Evolutionary conservation across 2,329 filamentous ascomycete genomes (phyloP), one percentile per base, ranked within the genome.

Genomic region (Monosporascus sp.): DNA sequence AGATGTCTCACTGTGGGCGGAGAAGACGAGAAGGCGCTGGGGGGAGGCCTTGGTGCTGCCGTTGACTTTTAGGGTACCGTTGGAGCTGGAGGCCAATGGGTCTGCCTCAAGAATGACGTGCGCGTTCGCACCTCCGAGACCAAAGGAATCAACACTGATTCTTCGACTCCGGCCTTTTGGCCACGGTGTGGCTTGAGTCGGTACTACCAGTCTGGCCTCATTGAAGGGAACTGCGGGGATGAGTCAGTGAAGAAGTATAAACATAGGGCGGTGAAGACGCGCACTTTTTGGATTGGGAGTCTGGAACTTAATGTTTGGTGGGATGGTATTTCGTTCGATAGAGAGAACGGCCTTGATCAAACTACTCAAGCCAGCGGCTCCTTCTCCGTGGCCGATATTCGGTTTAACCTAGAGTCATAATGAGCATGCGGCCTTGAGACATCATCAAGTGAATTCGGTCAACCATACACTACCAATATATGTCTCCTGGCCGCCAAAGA

Each of bases 341-440:
- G 69, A 67, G 9, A 78, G 49, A 1, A 73, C 60, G 14, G 64
- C 63, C 52, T 80, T 80, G 18, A 80, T 68, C 2, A 80, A 20
- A 0, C 66, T 66, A 0, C 68, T 66, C 0, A 80, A 48, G 0
- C 75, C 78, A 1, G 71, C 69, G 0, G 75, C 73, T 0, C 68
- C 71, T 57, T 78, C 77, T 0, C 62, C 59, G 54, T 81, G 78
- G 0, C 77, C 77, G 3, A 69, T 17, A 41, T 68, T 70, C 17
- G 67, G 60, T 40, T 62, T 26, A 26, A 26, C 24, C 24, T 26
- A 6, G 24, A n/a, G n/a, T n/a, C n/a, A n/a, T n/a, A n/a, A n/a
- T n/a, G n/a, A n/a, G n/a, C n/a, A n/a, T n/a, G n/a, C n/a, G n/a
- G n/a, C n/a, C n/a, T n/a, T n/a, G n/a, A n/a, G n/a, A n/a, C n/a